Evolutionary conservation across 371 early-diverging fungal species (phyloP).

Genomic region (Syncephalastrum monosporum): DNA sequence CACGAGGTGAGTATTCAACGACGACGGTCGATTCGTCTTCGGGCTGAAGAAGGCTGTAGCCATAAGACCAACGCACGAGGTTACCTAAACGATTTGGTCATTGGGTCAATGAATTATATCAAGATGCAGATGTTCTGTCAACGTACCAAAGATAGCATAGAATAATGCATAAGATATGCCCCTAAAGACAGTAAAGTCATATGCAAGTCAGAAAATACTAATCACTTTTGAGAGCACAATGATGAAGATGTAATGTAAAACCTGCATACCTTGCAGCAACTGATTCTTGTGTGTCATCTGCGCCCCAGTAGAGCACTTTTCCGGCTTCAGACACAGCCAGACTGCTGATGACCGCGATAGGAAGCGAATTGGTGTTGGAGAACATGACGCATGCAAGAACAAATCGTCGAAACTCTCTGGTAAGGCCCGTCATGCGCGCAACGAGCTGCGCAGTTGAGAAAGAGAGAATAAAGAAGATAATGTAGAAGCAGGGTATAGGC

Average conservation of each 20-base stretch:
- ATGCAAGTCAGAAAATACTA: no score
- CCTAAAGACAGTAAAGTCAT: slow-evolving; percentile 23
- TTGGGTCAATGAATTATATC: no score
- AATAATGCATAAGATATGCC: slow-evolving; percentile 77
- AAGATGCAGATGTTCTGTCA: no score
- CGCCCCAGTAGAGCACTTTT: slow-evolving; percentile 55
- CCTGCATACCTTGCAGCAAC: slow-evolving; percentile 60
- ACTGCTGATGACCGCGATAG: slow-evolving; percentile 70
- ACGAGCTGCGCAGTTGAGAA: slow-evolving; percentile 19
- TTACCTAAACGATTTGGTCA: slow-evolving; percentile 27
- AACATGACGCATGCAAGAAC: slow-evolving; percentile 68
- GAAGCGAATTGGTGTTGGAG: slow-evolving; percentile 72
- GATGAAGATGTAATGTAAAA: not conserved
- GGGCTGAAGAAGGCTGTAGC: slow-evolving; percentile 56
- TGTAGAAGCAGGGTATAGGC: slow-evolving; percentile 73
- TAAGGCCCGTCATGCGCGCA: slow-evolving; percentile 43
- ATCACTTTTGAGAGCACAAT: not conserved
- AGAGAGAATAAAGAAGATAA: slow-evolving; percentile 34
- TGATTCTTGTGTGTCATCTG: slow-evolving; percentile 57
- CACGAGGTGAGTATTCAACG: no score
- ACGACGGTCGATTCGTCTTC: slow-evolving; percentile 7
- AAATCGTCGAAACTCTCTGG: slow-evolving; percentile 57
- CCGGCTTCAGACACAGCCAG: slow-evolving; percentile 68
- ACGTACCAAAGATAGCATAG: slow-evolving; percentile 63
- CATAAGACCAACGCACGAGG: slow-evolving; percentile 75